Evolutionary conservation across 495 filamentous ascomycete species (phyloP).

Genomic region (Cercophora sp.): DNA sequence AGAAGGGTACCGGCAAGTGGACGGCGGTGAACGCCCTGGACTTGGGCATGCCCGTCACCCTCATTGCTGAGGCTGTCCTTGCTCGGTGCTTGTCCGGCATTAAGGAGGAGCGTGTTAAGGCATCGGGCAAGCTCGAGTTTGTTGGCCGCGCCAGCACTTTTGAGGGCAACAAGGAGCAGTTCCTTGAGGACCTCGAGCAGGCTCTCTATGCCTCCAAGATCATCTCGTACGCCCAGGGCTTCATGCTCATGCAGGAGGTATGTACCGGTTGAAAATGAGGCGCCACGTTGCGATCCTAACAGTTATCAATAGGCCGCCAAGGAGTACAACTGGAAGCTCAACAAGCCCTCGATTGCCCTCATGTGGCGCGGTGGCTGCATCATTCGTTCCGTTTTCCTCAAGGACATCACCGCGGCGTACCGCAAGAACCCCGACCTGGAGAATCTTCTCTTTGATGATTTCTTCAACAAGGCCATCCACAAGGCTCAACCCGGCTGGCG

Average conservation of each 20-base stretch:
- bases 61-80: constrained; percentile 97
- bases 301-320: constrained; percentile 65
- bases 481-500: constrained; percentile 94
- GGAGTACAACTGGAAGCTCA: constrained; percentile 96
- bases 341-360: constrained; percentile 98
- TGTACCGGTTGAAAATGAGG: too few species aligned
- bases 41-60: constrained; percentile 96
- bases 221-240: constrained; percentile 98
- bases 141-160: constrained; percentile 74
- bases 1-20: constrained; percentile 99
- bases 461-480: constrained; percentile 99
- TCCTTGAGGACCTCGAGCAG: constrained; percentile 96
- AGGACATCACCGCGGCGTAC: constrained; percentile 97
- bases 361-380: constrained; percentile 99
- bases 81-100: constrained; percentile 89
- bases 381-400: constrained; percentile 99
- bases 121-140: constrained; percentile 67
- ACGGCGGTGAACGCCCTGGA: constrained; percentile 98
- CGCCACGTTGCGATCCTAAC: too few species aligned
- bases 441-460: constrained; percentile 97
- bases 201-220: constrained; percentile 99
- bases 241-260: constrained; percentile 99
- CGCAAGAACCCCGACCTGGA: constrained; percentile 91
- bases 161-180: constrained; percentile 82
- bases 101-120: constrained; percentile 87